Evolutionary conservation across 2,329 filamentous ascomycete species (phyloP).

Genomic region (Drechslerella stenobrocha): DNA sequence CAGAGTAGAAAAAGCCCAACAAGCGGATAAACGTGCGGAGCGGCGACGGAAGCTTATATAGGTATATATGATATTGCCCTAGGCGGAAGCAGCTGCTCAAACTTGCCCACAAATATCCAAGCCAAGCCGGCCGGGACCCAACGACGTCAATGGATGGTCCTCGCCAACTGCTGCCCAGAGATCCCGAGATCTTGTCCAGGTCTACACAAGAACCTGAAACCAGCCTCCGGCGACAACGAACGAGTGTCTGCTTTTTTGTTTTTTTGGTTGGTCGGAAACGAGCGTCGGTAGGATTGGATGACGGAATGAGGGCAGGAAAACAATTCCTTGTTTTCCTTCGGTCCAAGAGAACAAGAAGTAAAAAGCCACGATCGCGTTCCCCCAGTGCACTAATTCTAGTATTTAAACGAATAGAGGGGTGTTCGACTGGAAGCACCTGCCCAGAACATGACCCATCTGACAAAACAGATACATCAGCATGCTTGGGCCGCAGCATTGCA

Average conservation of each 20-base stretch:
- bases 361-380: no score
- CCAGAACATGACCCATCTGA: not conserved
- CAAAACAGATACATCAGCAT: not conserved
- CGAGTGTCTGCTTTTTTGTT: no score
- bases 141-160: slow-evolving; percentile 33
- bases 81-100: slow-evolving; percentile 7
- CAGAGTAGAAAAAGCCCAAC: no score
- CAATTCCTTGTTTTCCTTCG: no score
- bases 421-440: slow-evolving; percentile 9
- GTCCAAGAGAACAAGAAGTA: no score
- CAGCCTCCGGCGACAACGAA: slow-evolving; percentile 2
- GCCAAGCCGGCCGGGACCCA: slow-evolving; percentile 19
- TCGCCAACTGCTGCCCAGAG: slow-evolving; percentile 23
- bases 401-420: no score
- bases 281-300: no score
- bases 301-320: no score
- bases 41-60: no score
- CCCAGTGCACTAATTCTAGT: no score
- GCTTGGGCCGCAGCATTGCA: slow-evolving; percentile 2
- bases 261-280: not conserved
- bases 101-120: not conserved
- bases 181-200: slow-evolving; percentile 43
- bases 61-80: not conserved
- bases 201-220: not conserved
- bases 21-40: no score